These are phyloP conservation scores for Canariomyces notabilis DNA, from an alignment of 2,329 filamentous ascomycete genomes.

Conservation along the genomic window DNA sequence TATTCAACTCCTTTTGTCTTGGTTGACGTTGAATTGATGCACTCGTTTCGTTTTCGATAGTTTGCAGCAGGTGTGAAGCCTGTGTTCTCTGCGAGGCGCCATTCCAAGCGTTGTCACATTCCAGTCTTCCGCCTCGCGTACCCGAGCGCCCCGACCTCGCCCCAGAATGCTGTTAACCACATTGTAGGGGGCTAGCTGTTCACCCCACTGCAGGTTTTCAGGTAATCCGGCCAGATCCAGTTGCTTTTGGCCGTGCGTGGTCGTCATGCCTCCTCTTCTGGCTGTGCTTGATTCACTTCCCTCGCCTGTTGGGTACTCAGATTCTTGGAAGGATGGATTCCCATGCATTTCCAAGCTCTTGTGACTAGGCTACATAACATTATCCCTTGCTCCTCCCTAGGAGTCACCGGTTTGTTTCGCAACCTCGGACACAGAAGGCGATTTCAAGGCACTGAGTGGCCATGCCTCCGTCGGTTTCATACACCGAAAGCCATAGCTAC, in stretches of 20 bases:
- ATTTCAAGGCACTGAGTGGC: neutral
- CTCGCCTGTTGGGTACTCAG: neutral
- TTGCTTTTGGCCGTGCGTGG: too few species aligned
- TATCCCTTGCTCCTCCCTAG: neutral
- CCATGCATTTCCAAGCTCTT: neutral
- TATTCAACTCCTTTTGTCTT: neutral
- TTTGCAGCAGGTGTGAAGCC: neutral
- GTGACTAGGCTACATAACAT: neutral
- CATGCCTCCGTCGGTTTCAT: slow-evolving; percentile 8
- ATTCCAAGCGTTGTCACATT: slow-evolving; percentile 1
- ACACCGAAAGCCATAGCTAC: slow-evolving; percentile 12
- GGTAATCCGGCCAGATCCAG: too few species aligned
- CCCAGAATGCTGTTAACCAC: slow-evolving; percentile 4
- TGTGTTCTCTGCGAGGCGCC: neutral
- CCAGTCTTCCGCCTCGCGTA: neutral
- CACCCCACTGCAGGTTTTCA: neutral
- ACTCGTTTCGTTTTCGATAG: neutral
- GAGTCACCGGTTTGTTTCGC: neutral
- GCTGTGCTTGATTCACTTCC: neutral
- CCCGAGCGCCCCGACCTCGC: neutral
- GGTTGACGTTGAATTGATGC: neutral
- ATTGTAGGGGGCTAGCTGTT: slow-evolving; percentile 8
- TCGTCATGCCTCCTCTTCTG: too few species aligned
- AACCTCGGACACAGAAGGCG: neutral
- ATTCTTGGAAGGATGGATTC: neutral